These are phyloP conservation scores for Alternaria hordeiaustralica DNA, from an alignment of 2,329 filamentous ascomycete genomes.

Conservation along the genomic window DNA sequence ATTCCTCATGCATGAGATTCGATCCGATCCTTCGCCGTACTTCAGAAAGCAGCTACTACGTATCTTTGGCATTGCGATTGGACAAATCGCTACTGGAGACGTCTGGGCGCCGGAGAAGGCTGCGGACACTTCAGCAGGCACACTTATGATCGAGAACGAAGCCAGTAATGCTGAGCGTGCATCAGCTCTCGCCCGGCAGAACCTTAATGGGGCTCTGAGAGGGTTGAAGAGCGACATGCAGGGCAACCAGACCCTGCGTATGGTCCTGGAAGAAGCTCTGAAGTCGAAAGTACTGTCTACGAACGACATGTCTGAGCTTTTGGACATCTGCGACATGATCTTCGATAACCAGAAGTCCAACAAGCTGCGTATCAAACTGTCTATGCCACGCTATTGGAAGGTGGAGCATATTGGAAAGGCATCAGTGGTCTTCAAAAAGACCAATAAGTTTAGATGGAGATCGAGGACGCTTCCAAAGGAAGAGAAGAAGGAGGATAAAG, in stretches of 20 bases:
- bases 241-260: slow-evolving; percentile 57
- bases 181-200: slow-evolving; percentile 61
- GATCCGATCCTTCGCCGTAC: slow-evolving; percentile 64
- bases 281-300: slow-evolving; percentile 57
- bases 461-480: slow-evolving; percentile 12
- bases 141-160: slow-evolving; percentile 65
- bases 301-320: slow-evolving; percentile 62
- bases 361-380: slow-evolving; percentile 57
- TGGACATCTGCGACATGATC: slow-evolving; percentile 64
- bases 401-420: slow-evolving; percentile 60
- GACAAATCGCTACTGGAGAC: slow-evolving; percentile 65
- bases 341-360: slow-evolving; percentile 58
- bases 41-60: slow-evolving; percentile 61
- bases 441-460: slow-evolving; percentile 28
- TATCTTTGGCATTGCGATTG: slow-evolving; percentile 63
- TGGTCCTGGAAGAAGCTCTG: slow-evolving; percentile 64
- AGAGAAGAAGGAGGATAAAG: neutral
- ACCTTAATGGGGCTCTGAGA: slow-evolving; percentile 63
- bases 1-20: slow-evolving; percentile 64
- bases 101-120: slow-evolving; percentile 40
- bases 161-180: slow-evolving; percentile 51
- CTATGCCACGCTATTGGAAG: slow-evolving; percentile 64
- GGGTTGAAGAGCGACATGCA: slow-evolving; percentile 63
- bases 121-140: slow-evolving; percentile 43
- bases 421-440: slow-evolving; percentile 39